Evolutionary conservation across 2,329 filamentous ascomycete species (phyloP).

Genomic region (Byssothecium circinans): DNA sequence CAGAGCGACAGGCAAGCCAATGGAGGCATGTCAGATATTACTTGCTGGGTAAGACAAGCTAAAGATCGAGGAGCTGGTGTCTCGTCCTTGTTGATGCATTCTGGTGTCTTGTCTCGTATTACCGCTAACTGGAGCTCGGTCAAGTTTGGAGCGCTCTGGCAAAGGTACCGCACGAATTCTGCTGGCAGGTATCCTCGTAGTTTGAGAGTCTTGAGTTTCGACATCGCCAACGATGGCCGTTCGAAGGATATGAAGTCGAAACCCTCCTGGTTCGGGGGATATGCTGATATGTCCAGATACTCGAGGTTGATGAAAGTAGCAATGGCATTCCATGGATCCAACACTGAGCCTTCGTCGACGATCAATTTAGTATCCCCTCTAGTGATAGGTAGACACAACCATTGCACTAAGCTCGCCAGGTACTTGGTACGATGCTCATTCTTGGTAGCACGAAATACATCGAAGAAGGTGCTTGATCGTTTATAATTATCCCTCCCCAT

Average conservation of each 20-base stretch:
- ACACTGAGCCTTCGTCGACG: not conserved
- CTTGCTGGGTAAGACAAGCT: too few relatives aligned
- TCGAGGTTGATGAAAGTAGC: constrained; percentile 11
- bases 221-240: not conserved
- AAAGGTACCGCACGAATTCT: constrained; percentile 9
- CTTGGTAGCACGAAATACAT: too few relatives aligned
- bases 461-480: too few relatives aligned
- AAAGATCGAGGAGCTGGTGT: too few relatives aligned
- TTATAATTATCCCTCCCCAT: too few relatives aligned
- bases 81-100: too few relatives aligned
- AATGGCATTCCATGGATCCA: constrained; percentile 12
- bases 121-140: constrained; percentile 10
- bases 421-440: too few relatives aligned
- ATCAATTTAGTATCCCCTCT: not conserved
- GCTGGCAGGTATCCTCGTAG: constrained; percentile 14
- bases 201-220: constrained; percentile 11
- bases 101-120: too few relatives aligned
- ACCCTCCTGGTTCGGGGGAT: too few relatives aligned
- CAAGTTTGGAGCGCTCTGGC: constrained; percentile 2
- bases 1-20: too few relatives aligned
- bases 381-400: constrained; percentile 11
- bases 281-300: constrained; percentile 11
- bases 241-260: too few relatives aligned
- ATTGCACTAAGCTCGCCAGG: constrained; percentile 7
- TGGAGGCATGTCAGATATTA: too few relatives aligned